Evolutionary conservation across 306 rosid genomes (phyloP).

Genomic region (apple (Malus domestica)): ASM211411v1 NC_041799.1:11233001-11233500

Average conservation of each 20-base stretch:
- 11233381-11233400: no score
- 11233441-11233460: no score
- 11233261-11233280: no score
- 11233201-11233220: not conserved
- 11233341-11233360: no score
- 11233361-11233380: no score
- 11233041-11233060: conserved; percentile 26
- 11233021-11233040: conserved; percentile 26
- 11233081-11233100: not conserved
- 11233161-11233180: conserved; percentile 24
- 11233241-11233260: not conserved
- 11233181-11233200: not conserved
- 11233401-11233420: no score
- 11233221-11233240: not conserved
- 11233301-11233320: no score
- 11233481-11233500: no score
- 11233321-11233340: no score
- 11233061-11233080: conserved; percentile 7
- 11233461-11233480: no score
- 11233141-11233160: conserved; percentile 15
- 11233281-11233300: no score
- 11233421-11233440: no score
- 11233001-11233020: not conserved
- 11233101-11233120: conserved; percentile 5
- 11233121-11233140: not conserved